phyloP scores from a whole-genome alignment of 2,329 filamentous ascomycete genomes.

The Penicillium sp. region DNA sequence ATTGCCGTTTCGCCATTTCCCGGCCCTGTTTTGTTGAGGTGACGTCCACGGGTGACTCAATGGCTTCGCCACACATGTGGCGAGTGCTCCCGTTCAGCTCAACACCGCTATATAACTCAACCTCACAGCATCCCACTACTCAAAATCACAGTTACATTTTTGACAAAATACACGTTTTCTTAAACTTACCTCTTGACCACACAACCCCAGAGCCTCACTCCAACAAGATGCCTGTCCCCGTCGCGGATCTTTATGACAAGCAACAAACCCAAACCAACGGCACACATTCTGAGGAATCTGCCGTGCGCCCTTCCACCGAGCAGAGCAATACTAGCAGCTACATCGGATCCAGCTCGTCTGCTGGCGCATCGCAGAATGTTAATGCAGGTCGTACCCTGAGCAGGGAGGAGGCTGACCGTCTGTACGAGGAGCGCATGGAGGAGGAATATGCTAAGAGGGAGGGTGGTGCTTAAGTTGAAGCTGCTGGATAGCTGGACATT shows the following conservation, averaged over 20 bases:
- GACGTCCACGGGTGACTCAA: slow-evolving; percentile 1
- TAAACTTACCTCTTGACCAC: background rate
- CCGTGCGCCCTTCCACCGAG: background rate
- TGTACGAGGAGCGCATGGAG: slow-evolving; percentile 48
- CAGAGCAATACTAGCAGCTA: slow-evolving; percentile 12
- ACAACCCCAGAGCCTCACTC: background rate
- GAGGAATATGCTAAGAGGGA: slow-evolving; percentile 48
- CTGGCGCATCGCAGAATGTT: slow-evolving; percentile 18
- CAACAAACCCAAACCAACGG: slow-evolving; percentile 16
- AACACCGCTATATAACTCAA: background rate
- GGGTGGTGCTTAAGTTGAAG: slow-evolving; percentile 36
- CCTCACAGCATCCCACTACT: background rate
- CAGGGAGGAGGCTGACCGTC: slow-evolving; percentile 42
- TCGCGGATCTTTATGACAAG: slow-evolving; percentile 17
- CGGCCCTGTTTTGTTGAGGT: slow-evolving; percentile 1
- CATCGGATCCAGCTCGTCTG: slow-evolving; percentile 15
- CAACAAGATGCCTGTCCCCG: slow-evolving; percentile 23
- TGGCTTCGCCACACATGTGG: slow-evolving; percentile 8
- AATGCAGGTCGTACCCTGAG: slow-evolving; percentile 31
- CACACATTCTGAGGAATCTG: slow-evolving; percentile 5
- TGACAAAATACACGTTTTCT: too few relatives aligned
- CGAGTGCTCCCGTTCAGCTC: background rate
- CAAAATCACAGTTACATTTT: background rate
- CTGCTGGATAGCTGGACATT: background rate
- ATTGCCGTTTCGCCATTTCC: background rate